These are phyloP conservation scores for Stentor roeselii DNA, from an alignment of 73 alveolate genomes.

Conservation along the genomic window DNA sequence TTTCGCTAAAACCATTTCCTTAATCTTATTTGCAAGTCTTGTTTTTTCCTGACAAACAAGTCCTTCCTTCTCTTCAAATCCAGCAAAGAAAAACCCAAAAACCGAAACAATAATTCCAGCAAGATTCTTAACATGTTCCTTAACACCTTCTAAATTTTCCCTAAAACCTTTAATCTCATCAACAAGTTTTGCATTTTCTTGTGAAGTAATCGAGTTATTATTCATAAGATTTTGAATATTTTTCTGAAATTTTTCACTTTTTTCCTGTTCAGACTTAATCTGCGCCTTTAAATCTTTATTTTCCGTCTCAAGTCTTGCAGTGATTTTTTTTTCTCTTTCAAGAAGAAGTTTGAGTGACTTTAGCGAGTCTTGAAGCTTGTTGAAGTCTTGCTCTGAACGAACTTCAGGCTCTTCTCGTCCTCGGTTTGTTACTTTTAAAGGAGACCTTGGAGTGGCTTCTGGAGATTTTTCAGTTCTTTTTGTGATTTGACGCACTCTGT, in stretches of 20 bases:
- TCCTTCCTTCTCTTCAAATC: neutral
- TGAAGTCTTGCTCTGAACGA: neutral
- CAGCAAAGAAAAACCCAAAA: neutral
- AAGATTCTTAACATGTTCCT: neutral
- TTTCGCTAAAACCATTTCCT: neutral
- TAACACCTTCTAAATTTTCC: neutral
- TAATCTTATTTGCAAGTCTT: neutral
- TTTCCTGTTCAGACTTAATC: neutral
- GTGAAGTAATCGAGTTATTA: neutral
- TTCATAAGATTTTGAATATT: neutral
- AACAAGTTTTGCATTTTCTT: neutral
- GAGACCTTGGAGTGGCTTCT: neutral
- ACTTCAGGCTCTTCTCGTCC: neutral
- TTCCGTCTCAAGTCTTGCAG: conserved; percentile 1
- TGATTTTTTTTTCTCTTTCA: neutral
- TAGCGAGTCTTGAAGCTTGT: neutral
- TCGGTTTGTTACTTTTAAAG: conserved; percentile 10
- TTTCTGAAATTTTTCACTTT: conserved; percentile 4
- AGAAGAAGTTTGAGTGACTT: neutral
- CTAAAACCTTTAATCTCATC: neutral
- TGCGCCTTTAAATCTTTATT: neutral
- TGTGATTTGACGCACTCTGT: neutral
- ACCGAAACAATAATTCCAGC: neutral
- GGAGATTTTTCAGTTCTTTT: neutral
- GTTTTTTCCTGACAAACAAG: neutral